Evolutionary conservation across 2,329 filamentous ascomycete species (phyloP), one percentile per base, ranked within the genome.

Genomic region (Zymoseptoria passerinii): DNA sequence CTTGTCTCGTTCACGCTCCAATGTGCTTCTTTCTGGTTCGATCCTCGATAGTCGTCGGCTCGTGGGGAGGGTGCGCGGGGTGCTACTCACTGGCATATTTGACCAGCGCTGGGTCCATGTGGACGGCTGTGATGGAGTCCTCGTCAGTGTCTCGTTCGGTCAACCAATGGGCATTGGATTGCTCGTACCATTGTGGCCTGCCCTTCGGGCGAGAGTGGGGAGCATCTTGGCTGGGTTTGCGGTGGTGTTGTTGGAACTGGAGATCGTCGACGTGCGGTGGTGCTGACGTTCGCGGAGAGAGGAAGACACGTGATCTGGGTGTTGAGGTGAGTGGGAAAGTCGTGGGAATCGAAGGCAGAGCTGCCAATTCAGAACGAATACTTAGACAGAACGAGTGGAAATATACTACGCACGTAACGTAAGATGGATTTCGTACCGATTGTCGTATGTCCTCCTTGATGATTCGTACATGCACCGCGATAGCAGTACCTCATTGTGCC

Each of bases 21-120:
- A 23, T 23, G 6, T 16, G 3, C 28, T 19, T 10, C 23, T 13
- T 29, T 23, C 23, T 29, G 8, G 1, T 27, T 19, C 49, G 27
- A 13, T 50, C 18, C 27, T 50, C 16, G 50, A 49, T 20, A 19
- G 8, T 56, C 16, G 27, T 20, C 10, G 76, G 66, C 67, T 73
- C 23, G 9, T 19, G 68, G 61, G 75, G 73, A 74, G 16, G 35
- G 7, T n/a, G 4, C 13, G 6, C 1, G 10, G 16, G 35, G 35
- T 16, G 35, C 63, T 63, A 72, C 73, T 67, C 76, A 80, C 74
- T 75, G 71, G 73, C 74, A 76, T 80, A 83, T 78, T 78, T 78
- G 71, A 78, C 75, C 72, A 82, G 70, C 65, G 81, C 81, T 66
- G 82, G 81, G 73, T 82, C 80, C 72, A 77, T 73, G 66, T 76